Evolutionary conservation across 2,329 filamentous ascomycete genomes (phyloP), one percentile per base, ranked within the genome.

Genomic region (Aspergillus thermomutatus): DNA sequence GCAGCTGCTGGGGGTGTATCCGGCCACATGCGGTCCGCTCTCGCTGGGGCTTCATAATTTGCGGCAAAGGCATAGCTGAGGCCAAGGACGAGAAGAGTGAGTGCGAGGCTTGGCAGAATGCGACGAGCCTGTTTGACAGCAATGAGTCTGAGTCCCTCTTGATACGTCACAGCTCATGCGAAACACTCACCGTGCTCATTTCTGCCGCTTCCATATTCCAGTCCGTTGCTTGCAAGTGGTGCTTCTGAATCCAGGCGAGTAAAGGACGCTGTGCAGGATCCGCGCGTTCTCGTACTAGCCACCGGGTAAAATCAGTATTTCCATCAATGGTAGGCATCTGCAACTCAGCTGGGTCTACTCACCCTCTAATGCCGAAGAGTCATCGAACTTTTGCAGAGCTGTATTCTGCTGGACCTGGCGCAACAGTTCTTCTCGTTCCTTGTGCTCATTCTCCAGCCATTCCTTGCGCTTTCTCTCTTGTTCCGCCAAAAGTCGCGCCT

Each of bases 401-500:
- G 68, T 76, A 55, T 72, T 75, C 52, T 65, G 68, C 52, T 69
- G 66, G 19, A 72, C 53, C 51, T 70, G 67, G 19, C 60, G 67
- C 56, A 65, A 63, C 41, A 73, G 23, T 47, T 64, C 67, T 56
- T 75, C 73, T 11, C 64, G 65, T 40, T 77, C 70, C 58, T 71
- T 67, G 28, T 77, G 75, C 61, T 84, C 83, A n/a, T 78, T 78
- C 9, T 75, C 69, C 27, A 83, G 75, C 81, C 83, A 85, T 54
- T 76, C 71, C 48, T 75, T 76, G 43, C 80, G 80, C 63, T 82
- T 77, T 45, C 68, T 64, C 60, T 79, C 75, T 67, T 83, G 77
- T 56, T 80, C 72, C 9, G 72, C 66, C 52, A 74, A 59, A 6
- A 73, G 59, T n/a, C 68, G 65, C 37, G 70, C 72, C 53, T 78